phyloP scores from a whole-genome alignment of 2,329 filamentous ascomycete genomes.

The Pseudocercospora pini-densiflorae region DNA sequence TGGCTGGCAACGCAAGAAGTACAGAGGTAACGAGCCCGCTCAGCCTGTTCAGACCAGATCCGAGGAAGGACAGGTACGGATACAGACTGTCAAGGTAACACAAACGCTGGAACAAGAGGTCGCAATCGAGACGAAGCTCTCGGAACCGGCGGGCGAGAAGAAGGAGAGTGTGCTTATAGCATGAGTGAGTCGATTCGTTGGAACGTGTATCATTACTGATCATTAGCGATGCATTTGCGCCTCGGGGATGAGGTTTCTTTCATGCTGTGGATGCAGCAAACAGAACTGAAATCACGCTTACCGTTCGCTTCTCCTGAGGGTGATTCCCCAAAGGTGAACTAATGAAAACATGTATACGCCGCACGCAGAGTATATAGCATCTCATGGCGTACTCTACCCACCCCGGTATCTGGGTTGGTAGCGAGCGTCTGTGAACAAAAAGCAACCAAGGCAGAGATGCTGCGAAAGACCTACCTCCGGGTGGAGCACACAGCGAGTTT shows the following conservation, averaged over 20 bases:
- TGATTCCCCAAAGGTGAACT: too few species aligned
- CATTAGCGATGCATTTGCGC: constrained; percentile 4
- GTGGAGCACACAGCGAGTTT: too few species aligned
- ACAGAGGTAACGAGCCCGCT: constrained; percentile 16
- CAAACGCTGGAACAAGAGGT: constrained; percentile 26
- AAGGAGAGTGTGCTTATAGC: constrained; percentile 6
- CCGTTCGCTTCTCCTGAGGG: too few species aligned
- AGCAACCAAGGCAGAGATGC: too few species aligned
- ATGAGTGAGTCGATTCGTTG: constrained; percentile 3
- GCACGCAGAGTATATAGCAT: too few species aligned
- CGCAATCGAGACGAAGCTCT: constrained; percentile 8
- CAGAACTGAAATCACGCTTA: too few species aligned
- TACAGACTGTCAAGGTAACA: constrained; percentile 30
- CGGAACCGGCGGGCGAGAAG: constrained; percentile 6
- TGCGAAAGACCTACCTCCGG: too few species aligned
- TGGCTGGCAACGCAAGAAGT: constrained; percentile 75
- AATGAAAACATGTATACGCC: too few species aligned
- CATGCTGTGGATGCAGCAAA: neutral
- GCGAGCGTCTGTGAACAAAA: too few species aligned
- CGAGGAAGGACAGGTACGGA: constrained; percentile 7
- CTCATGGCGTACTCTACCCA: too few species aligned
- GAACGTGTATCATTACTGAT: constrained; percentile 1
- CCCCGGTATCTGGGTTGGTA: too few species aligned
- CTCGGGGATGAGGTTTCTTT: neutral
- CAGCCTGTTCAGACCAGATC: constrained; percentile 16